Percentiles rank a stretch among this genome's conserved stretches.
Conservation (phyloP, 352 stramenopile genomes). For the Pseudoperonospora humuli region DNA sequence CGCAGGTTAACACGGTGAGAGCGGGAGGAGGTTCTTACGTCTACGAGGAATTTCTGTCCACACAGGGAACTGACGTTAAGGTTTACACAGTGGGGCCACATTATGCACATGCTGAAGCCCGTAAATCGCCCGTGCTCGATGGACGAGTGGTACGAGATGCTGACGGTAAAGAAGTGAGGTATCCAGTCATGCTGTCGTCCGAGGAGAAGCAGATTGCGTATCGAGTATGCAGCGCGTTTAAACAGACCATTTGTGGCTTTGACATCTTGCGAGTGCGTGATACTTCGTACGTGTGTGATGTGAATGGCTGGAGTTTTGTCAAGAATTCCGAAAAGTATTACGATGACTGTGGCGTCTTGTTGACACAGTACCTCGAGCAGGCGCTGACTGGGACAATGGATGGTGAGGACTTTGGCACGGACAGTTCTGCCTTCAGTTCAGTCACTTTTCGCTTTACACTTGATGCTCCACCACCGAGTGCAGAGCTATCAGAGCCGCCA, state of each 20-base stretch:
- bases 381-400: slow-evolving; percentile 32
- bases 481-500: slow-evolving; percentile 55
- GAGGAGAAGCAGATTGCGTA: slow-evolving; percentile 98
- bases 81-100: slow-evolving; percentile 98
- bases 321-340: slow-evolving; percentile 99
- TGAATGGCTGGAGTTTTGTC: slow-evolving; percentile 99
- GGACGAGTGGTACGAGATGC: slow-evolving; percentile 95
- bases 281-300: slow-evolving; percentile 97
- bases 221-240: slow-evolving; percentile 74
- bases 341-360: slow-evolving; percentile 94
- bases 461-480: slow-evolving; percentile 28
- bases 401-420: slow-evolving; percentile 41
- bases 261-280: slow-evolving; percentile 94
- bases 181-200: slow-evolving; percentile 97
- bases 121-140: slow-evolving; percentile 98
- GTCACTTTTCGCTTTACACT: slow-evolving; percentile 54
- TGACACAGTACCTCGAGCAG: slow-evolving; percentile 78
- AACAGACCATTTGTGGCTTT: slow-evolving; percentile 97
- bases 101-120: slow-evolving; percentile 99
- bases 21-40: slow-evolving; percentile 87
- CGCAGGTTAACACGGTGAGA: slow-evolving; percentile 93
- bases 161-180: slow-evolving; percentile 97
- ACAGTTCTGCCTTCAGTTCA: slow-evolving; percentile 49
- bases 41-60: slow-evolving; percentile 98
- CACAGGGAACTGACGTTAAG: slow-evolving; percentile 99